Evolutionary conservation across 768 basidiomycete genomes (phyloP), one percentile per base, ranked within the genome.

Genomic region (Leccinum arenicola): DNA sequence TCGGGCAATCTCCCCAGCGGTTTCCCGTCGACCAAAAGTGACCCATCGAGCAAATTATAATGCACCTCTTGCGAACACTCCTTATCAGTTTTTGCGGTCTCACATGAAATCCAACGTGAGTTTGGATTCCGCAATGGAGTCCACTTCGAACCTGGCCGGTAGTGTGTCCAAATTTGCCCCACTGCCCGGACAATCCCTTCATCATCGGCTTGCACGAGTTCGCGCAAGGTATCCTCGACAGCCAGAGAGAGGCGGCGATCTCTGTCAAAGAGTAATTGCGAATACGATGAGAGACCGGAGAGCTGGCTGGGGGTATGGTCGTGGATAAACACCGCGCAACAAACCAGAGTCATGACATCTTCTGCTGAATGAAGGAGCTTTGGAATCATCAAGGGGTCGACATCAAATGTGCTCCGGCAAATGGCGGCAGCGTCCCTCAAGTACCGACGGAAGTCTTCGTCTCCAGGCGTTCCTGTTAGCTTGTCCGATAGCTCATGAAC

Each of bases 181-280:
- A 73, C 4, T 0, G 70, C 72, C 23, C 47, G 55, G 50, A 70
- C 53, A 4, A 73, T 48, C 2, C 68, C 71, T 27, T 27, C 21
- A 33, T 14, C 2, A 7, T 54, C 60, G 1, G 57, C 55, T 21
- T 40, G 48, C 15, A 64, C 60, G 21, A 52, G 17, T 21, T 50
- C 29, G 1, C 49, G 40, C 9, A 70, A 5, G 12, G 55, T 15
- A 5, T 45, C 23, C 56, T 72, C 66, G 4, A 78, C 40, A 6
- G 25, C 52, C 23, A 70, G 56, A 6, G 76, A 66, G 27, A 75
- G 55, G 14, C 74, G 68, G 17, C 66, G 56, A 48, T 78, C 69
- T 11, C 75, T 67, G n/a, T 70, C 66, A 15, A 73, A 59, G 27
- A 74, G 63, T 12, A 64, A 29, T 10, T 48, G 59, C 0, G 62